phyloP scores from a whole-genome alignment of 2,329 filamentous ascomycete genomes.

The Zasmidium cellare region DNA sequence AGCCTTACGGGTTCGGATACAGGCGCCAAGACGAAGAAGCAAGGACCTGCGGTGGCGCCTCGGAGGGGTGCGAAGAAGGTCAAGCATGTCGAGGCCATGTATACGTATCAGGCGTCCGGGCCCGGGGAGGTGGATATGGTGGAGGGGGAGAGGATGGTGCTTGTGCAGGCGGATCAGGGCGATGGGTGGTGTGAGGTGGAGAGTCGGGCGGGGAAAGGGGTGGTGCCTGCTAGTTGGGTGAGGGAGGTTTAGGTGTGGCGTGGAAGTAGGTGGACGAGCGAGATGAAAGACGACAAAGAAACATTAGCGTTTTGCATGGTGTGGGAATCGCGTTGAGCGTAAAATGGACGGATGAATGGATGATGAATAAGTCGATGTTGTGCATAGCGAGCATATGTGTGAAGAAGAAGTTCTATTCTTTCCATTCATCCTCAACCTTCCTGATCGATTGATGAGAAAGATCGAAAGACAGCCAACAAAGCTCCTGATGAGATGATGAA shows the following conservation, averaged over 20 bases:
- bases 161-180: constrained; percentile 82
- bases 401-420: background rate
- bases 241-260: constrained; percentile 57
- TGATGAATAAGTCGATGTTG: background rate
- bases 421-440: no score
- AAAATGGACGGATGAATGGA: background rate
- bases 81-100: constrained; percentile 88
- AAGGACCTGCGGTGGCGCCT: constrained; percentile 88
- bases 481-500: background rate
- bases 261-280: no score
- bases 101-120: constrained; percentile 84
- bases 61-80: constrained; percentile 68
- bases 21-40: constrained; percentile 64
- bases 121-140: constrained; percentile 86
- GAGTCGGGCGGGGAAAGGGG: constrained; percentile 72
- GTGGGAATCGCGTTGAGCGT: background rate
- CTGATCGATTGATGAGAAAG: background rate
- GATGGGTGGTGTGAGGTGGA: constrained; percentile 98
- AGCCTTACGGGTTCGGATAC: constrained; percentile 59
- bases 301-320: background rate
- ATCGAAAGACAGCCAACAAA: no score
- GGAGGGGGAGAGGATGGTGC: constrained; percentile 88
- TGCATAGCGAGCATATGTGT: constrained; percentile 3
- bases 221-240: constrained; percentile 92
- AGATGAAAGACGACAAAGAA: no score